Evolutionary conservation across 2,329 filamentous ascomycete species (phyloP).

Genomic region (Cytospora leucostoma): DNA sequence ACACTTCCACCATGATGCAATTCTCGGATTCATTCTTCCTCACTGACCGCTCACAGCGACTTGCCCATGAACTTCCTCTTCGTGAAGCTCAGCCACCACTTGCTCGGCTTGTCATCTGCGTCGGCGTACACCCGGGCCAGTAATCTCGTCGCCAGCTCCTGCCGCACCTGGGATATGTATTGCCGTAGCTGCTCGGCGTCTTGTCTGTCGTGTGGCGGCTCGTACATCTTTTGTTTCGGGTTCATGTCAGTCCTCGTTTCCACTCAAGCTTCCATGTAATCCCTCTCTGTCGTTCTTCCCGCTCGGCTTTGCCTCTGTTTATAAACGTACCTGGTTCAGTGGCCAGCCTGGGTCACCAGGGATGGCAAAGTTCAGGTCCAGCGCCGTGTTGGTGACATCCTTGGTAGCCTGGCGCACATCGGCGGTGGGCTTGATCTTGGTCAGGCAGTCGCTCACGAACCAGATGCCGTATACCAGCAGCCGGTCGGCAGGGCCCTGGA

Average conservation of each 20-base stretch:
- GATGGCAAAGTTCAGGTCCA: slow-evolving; percentile 90
- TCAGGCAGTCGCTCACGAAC: slow-evolving; percentile 87
- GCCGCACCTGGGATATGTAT: slow-evolving; percentile 89
- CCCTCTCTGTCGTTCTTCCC: not conserved
- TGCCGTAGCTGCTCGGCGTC: slow-evolving; percentile 86
- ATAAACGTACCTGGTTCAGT: slow-evolving; percentile 71
- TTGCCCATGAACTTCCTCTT: slow-evolving; percentile 99
- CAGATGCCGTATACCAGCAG: slow-evolving; percentile 96
- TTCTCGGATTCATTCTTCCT: not conserved
- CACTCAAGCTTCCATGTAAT: too few relatives aligned
- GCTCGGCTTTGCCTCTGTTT: not conserved
- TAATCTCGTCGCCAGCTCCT: slow-evolving; percentile 83
- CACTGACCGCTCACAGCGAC: slow-evolving; percentile 57
- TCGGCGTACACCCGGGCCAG: slow-evolving; percentile 86
- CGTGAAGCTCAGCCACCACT: slow-evolving; percentile 99
- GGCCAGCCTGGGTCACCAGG: slow-evolving; percentile 93
- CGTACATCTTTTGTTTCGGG: slow-evolving; percentile 68
- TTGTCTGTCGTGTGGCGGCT: slow-evolving; percentile 81
- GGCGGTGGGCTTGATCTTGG: slow-evolving; percentile 80
- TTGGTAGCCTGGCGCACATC: slow-evolving; percentile 60
- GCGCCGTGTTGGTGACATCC: slow-evolving; percentile 85
- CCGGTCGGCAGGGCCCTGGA: slow-evolving; percentile 92
- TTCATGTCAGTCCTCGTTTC: not conserved
- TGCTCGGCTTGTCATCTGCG: slow-evolving; percentile 65
- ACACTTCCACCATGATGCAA: not conserved